phyloP scores from a whole-genome alignment of 108 stramenopile genomes.

The Cyclotella cryptica region DNA sequence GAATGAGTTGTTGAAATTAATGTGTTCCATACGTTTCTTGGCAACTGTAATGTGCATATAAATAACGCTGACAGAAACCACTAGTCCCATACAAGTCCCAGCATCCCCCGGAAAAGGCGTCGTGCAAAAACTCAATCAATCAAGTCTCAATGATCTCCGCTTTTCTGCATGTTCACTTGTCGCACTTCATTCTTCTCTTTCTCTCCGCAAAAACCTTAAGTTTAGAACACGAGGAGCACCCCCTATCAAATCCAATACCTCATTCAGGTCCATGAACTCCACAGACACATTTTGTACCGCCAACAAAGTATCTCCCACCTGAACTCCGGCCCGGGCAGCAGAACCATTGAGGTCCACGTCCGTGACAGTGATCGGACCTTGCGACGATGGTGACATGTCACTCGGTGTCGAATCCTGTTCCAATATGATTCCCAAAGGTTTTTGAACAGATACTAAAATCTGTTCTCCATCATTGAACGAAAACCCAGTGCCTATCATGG shows the following conservation, averaged over 20 bases:
- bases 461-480: slow-evolving; percentile 68
- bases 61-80: too few relatives aligned
- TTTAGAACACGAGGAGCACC: slow-evolving; percentile 62
- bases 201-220: slow-evolving; percentile 45
- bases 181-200: too few relatives aligned
- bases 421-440: slow-evolving; percentile 63
- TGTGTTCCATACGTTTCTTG: too few relatives aligned
- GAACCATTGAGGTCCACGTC: slow-evolving; percentile 49
- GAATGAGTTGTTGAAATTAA: too few relatives aligned
- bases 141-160: too few relatives aligned
- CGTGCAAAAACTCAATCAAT: too few relatives aligned
- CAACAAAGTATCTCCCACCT: slow-evolving; percentile 55
- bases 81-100: too few relatives aligned
- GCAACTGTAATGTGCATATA: too few relatives aligned
- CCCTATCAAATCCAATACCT: slow-evolving; percentile 55
- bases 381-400: neutral
- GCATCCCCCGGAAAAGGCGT: too few relatives aligned
- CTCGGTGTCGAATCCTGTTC: slow-evolving; percentile 53
- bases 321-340: slow-evolving; percentile 56
- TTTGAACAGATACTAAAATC: slow-evolving; percentile 64
- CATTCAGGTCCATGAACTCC: slow-evolving; percentile 44
- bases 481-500: slow-evolving; percentile 49
- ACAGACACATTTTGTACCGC: slow-evolving; percentile 67
- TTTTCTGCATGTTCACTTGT: too few relatives aligned
- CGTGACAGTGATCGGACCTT: slow-evolving; percentile 38